Conservation (phyloP, 2,329 filamentous ascomycete species). For the Talaromyces sp. region DNA sequence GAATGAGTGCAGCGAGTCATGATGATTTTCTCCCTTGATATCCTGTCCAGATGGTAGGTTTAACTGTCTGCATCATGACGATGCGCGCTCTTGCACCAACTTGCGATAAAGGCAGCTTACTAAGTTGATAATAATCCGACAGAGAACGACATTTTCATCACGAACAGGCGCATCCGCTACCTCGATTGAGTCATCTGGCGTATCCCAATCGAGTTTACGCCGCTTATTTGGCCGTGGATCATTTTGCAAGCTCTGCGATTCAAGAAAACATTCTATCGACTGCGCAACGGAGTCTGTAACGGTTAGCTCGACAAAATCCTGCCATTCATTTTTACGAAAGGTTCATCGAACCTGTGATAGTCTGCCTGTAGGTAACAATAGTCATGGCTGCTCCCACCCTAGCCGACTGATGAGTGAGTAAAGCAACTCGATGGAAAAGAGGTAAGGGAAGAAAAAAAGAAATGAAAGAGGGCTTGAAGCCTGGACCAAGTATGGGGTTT, state of each 20-base stretch:
- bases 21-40: background rate
- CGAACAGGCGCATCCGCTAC: constrained; percentile 20
- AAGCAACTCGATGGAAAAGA: constrained; percentile 15
- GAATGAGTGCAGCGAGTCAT: background rate
- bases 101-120: constrained; percentile 8
- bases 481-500: background rate
- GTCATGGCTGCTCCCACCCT: background rate
- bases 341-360: constrained; percentile 14
- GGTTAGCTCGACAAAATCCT: background rate
- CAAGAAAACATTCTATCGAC: constrained; percentile 11
- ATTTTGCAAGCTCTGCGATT: background rate
- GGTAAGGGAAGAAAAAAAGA: constrained; percentile 11
- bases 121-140: constrained; percentile 15
- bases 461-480: background rate
- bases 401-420: background rate
- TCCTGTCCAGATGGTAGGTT: background rate
- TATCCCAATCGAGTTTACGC: constrained; percentile 25
- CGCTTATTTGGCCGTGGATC: constrained; percentile 30
- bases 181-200: background rate
- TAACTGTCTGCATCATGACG: background rate
- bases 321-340: background rate
- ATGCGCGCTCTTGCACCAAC: background rate
- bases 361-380: constrained; percentile 1
- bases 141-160: constrained; percentile 33
- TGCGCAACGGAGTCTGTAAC: constrained; percentile 11